Percentiles rank a stretch among this genome's conserved stretches.
Conservation (phyloP, 345 rosid species). For the Rhodomyrtus tomentosa region DNA sequence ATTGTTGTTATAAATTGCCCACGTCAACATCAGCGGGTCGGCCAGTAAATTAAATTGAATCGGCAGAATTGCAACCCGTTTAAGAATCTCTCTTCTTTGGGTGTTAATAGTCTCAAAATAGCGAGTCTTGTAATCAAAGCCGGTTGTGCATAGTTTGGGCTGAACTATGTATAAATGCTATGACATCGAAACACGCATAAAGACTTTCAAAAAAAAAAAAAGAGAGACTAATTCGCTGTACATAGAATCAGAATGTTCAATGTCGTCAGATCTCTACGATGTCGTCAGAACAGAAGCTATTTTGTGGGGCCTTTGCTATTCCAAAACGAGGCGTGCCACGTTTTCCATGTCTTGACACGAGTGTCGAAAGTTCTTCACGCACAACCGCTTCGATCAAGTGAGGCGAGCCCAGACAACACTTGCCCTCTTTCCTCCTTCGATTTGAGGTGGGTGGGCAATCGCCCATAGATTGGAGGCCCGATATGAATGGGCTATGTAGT, state of each 20-base stretch:
- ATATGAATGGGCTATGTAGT: not conserved
- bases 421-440: not conserved
- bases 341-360: not conserved
- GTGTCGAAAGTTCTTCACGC: not conserved
- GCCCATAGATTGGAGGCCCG: not conserved
- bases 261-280: not conserved
- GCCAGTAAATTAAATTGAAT: too few relatives aligned
- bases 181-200: not conserved
- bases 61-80: too few relatives aligned
- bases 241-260: not conserved
- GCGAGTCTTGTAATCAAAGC: not conserved
- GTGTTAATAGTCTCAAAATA: not conserved
- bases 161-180: fast-evolving
- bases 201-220: not conserved
- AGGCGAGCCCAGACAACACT: not conserved
- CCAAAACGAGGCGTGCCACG: not conserved
- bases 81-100: too few relatives aligned
- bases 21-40: too few relatives aligned
- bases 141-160: not conserved
- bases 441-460: not conserved
- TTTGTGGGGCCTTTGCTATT: not conserved
- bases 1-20: too few relatives aligned
- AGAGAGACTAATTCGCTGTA: too few relatives aligned
- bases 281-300: not conserved
- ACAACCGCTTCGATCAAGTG: not conserved